phyloP scores from a whole-genome alignment of 176 grass and related monocot species.

The Phyllostachys edulis region DNA sequence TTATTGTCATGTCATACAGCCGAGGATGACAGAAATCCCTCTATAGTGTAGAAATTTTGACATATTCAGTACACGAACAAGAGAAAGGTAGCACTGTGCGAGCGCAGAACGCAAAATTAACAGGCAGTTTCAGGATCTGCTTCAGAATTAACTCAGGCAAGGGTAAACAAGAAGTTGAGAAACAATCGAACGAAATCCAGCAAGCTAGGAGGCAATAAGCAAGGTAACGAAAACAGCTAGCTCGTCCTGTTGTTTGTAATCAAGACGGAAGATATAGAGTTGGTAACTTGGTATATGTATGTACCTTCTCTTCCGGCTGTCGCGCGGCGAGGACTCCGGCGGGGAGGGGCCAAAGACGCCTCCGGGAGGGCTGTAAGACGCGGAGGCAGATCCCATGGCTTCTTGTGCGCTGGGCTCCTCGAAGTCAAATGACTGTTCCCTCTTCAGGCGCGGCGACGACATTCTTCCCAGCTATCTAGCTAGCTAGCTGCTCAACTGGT shows the following conservation, averaged over 20 bases:
- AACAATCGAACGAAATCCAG: neutral
- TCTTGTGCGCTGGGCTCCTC: slow-evolving; percentile 14
- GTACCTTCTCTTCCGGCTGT: slow-evolving; percentile 47
- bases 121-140: slow-evolving; percentile 18
- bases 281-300: no score
- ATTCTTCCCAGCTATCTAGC: slow-evolving; percentile 1
- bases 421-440: slow-evolving; percentile 43
- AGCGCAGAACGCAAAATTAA: neutral
- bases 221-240: neutral
- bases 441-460: slow-evolving; percentile 30
- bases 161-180: neutral
- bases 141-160: neutral
- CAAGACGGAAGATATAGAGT: neutral
- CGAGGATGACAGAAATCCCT: neutral
- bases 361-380: slow-evolving; percentile 39
- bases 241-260: neutral
- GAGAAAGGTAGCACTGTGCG: neutral
- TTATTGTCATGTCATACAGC: neutral
- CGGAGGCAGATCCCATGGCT: slow-evolving; percentile 38
- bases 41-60: neutral
- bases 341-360: slow-evolving; percentile 28
- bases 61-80: neutral
- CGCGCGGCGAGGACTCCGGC: slow-evolving; percentile 33
- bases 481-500: neutral
- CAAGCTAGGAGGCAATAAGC: neutral